Evolutionary conservation across 1,284 basidiomycete genomes (phyloP).

Genomic region (Pisolithus thermaeus): DNA sequence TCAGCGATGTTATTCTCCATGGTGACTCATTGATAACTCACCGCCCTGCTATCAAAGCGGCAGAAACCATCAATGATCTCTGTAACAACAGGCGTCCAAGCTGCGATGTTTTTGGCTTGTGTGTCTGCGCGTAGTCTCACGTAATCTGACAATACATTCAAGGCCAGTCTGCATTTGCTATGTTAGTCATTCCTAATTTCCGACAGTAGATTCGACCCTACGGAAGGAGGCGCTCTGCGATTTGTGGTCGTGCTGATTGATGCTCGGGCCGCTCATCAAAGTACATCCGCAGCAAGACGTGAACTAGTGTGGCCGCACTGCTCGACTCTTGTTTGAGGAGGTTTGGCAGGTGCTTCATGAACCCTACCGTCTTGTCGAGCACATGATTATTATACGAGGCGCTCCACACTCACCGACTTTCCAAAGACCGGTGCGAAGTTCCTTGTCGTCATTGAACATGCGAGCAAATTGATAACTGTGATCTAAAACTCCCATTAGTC

Average conservation of each 20-base stretch:
- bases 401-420: constrained; percentile 81
- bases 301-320: constrained; percentile 92
- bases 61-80: constrained; percentile 91
- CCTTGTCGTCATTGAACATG: constrained; percentile 98
- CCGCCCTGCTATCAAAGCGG: constrained; percentile 83
- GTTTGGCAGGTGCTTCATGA: constrained; percentile 99
- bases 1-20: not conserved
- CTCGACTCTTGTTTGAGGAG: constrained; percentile 97
- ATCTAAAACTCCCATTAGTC: constrained; percentile 91
- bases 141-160: constrained; percentile 89
- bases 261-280: constrained; percentile 85
- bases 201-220: constrained; percentile 39
- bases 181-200: constrained; percentile 4
- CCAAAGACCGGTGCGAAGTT: constrained; percentile 94
- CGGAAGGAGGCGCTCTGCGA: constrained; percentile 88
- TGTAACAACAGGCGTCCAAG: constrained; percentile 96
- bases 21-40: constrained; percentile 36
- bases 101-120: constrained; percentile 92
- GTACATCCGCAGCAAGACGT: constrained; percentile 91
- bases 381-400: not conserved
- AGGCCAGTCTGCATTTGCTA: constrained; percentile 61
- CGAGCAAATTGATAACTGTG: constrained; percentile 97
- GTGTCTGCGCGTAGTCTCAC: constrained; percentile 86
- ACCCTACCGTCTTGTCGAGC: constrained; percentile 52
- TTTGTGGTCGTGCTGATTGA: constrained; percentile 73